Base-by-base conservation (phyloP, 129 eudicot genomes). In the Deinandra increscens region DNA sequence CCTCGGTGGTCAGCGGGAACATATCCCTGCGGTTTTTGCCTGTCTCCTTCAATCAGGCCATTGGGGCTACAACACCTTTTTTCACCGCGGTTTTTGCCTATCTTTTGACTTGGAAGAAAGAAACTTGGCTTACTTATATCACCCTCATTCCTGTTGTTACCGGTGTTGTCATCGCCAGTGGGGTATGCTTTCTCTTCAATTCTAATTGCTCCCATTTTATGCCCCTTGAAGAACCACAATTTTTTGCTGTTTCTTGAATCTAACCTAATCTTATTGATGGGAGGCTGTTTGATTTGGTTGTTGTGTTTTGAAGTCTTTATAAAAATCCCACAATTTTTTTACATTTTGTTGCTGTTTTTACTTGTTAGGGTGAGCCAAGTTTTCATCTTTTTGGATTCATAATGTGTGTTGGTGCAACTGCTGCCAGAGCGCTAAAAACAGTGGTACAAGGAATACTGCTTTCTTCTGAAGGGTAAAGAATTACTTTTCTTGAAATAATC, bases 1-100 rank as follows among this genome's bases (percentile, higher is more conserved):
- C 79, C n/a, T 91, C 97, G n/a, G 96, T 88, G 56, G 97, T 91
- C 3, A 84, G 97, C 68, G 97, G 97, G 10, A 85, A 91, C 53
- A 69, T 86, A 5, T 91, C 97, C 18, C 68, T 91, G 1, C 56
- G 81, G 53, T 90, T 80, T 75, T 71, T 87, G 84, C 97, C 91
- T 3, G 97, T 90, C 11, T 86, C 95, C 15, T 90, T 90, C 50
- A 87, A 86, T 71, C 97, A 90, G 59, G 95, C 95, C 2, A 81
- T 90, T 61, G 97, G 95, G 13, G 95, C 97, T 33, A 90, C 95
- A 9, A 87, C 95, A 65, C 97, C 97, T 0, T 90, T 86, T 62
- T 90, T 86, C 64, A 90, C 97, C 0, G 97, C 97, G 3, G 85
- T 90, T 17, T 87, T 90, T 75, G 95, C 97, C 1, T 90, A 84